Evolutionary conservation across 2,329 filamentous ascomycete species (phyloP), one percentile per base, ranked within the genome.

Genomic region (Aspergillus sp.): DNA sequence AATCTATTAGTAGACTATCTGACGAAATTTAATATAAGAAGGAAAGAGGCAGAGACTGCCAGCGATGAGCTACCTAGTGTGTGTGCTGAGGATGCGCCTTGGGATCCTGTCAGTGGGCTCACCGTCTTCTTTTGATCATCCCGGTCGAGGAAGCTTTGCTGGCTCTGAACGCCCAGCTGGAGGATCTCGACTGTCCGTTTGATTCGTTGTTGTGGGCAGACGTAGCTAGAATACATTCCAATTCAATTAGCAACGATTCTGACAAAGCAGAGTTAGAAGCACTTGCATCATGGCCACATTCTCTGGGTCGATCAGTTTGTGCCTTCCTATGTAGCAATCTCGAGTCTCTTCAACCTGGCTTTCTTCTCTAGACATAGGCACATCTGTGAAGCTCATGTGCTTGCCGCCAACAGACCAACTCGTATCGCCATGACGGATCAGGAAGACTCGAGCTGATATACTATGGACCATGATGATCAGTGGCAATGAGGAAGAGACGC

Each of bases 341-440:
- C 43, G 34, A 2, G 46, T 34, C 10, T 44, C 26, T 32, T 44
- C 42, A 8, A 44, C 45, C 27, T 45, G 34, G 8, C 43, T 32
- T 28, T 48, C 52, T 29, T 36, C 28, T 5, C 19, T 42, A 3
- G 47, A 49, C 5, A 54, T 34, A 6, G 47, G 48, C 1, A 52
- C 27, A 1, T 54, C 48, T 1, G 52, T 48, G 9, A 26, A 36
- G 41, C 47, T 47, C 10, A 38, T 43, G 45, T 51, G 51, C 46
- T 51, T 51, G 29, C 45, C 48, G 26, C 43, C 43, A 7, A 47
- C 35, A 19, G 46, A 46, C 52, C 48, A 51, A 7, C 51, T 44
- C 12, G 52, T 54, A 26, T 52, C 52, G 33, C 52, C 50, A 38
- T 53, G 48, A 39, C 48, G 50, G 43, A 54, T 41, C 30, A 53